Conservation (phyloP, 805 yeast genomes). For the Saccharomyces paradoxus region DNA sequence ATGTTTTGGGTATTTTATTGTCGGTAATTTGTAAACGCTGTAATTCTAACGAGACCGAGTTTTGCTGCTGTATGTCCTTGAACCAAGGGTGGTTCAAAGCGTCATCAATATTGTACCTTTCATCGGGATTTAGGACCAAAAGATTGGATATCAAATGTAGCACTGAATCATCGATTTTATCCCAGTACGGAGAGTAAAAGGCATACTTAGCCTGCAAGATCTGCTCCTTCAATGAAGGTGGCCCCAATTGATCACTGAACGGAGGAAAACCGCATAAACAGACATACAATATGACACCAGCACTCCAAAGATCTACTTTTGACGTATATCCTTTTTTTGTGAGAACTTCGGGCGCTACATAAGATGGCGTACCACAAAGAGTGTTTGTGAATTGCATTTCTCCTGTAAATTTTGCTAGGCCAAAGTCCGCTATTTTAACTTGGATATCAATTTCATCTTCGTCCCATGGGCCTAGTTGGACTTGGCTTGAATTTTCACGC, state of each 20-base stretch:
- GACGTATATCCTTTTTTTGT: conserved; percentile 52
- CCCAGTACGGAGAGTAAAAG: conserved; percentile 76
- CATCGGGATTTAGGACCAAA: conserved; percentile 54
- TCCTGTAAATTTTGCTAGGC: conserved; percentile 54
- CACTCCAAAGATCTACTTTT: conserved; percentile 74
- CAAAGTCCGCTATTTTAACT: conserved; percentile 80
- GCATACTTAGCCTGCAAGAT: conserved; percentile 60
- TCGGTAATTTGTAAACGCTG: conserved; percentile 27
- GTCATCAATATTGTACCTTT: conserved; percentile 75
- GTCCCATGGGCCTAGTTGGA: conserved; percentile 37
- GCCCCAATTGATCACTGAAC: conserved; percentile 72
- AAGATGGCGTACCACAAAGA: conserved; percentile 79
- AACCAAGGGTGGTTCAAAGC: conserved; percentile 89
- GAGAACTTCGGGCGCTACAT: conserved; percentile 77
- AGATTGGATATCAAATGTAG: conserved; percentile 58
- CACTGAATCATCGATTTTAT: conserved; percentile 54
- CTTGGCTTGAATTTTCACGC: conserved; percentile 27
- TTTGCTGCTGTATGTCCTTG: conserved; percentile 7
- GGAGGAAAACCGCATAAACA: conserved; percentile 83
- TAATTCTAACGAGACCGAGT: conserved; percentile 11
- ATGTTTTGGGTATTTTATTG: conserved; percentile 30
- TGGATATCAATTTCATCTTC: conserved; percentile 49
- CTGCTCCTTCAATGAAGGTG: conserved; percentile 72
- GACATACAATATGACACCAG: conserved; percentile 69
- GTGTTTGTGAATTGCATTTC: conserved; percentile 69